A percentile compares a stretch with the other conserved stretches of the same genome.
phyloP scores from a whole-genome alignment of 2,329 filamentous ascomycete genomes.

The Pestalotiopsis sp. region DNA sequence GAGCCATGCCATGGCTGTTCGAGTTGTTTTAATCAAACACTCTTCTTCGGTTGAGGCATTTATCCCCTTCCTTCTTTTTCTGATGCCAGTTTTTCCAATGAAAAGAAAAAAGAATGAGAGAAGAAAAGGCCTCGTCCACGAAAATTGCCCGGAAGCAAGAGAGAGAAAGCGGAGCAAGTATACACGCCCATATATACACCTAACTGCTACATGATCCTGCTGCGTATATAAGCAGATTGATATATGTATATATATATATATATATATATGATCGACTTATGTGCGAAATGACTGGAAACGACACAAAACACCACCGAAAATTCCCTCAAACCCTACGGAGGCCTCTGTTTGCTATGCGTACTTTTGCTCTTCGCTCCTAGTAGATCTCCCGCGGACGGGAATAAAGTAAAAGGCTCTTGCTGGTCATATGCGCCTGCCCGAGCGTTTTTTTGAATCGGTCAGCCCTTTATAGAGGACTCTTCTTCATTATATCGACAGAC shows the following conservation, averaged over 20 bases:
- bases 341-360: not conserved
- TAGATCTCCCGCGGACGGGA: no score
- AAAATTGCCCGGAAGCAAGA: not conserved
- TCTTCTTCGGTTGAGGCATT: not conserved
- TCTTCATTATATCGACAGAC: no score
- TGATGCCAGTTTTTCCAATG: not conserved
- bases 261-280: no score
- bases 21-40: not conserved
- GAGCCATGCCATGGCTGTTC: not conserved
- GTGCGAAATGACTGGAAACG: no score
- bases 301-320: no score
- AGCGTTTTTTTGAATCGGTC: no score
- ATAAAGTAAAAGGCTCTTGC: no score
- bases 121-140: not conserved
- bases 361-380: no score
- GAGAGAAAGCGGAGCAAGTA: not conserved
- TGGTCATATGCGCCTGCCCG: no score
- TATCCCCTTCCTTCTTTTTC: not conserved
- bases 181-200: not conserved
- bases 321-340: not conserved
- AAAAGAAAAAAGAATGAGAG: not conserved
- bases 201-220: not conserved
- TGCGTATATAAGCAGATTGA: not conserved
- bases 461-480: no score
- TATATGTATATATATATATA: no score